phyloP scores from a whole-genome alignment of 495 filamentous ascomycete species.

The Neurospora tetraspora region DNA sequence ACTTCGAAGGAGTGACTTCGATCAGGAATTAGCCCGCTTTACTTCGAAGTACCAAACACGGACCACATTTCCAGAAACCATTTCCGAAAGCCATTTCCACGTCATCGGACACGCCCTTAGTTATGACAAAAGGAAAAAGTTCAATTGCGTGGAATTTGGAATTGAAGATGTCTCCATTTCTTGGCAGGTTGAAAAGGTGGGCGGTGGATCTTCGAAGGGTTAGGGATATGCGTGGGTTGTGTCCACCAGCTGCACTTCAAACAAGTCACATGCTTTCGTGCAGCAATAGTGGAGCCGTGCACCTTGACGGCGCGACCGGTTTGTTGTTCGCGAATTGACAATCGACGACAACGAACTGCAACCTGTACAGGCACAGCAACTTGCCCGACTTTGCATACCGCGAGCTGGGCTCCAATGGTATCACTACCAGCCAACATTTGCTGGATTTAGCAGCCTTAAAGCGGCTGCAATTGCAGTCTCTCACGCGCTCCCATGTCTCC shows the following conservation, averaged over 20 bases:
- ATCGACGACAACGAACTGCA: neutral
- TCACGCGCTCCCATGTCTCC: neutral
- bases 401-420: neutral
- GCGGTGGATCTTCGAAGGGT: too few species aligned
- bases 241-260: too few species aligned
- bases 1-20: too few species aligned
- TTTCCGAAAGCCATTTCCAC: too few species aligned
- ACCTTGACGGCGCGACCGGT: neutral
- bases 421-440: neutral
- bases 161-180: too few species aligned
- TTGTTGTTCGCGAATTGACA: neutral
- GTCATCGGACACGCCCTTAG: too few species aligned
- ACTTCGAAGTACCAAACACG: too few species aligned
- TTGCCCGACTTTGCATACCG: neutral
- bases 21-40: too few species aligned
- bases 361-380: neutral
- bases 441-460: neutral
- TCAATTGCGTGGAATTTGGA: too few species aligned
- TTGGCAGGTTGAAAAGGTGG: too few species aligned
- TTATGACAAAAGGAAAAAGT: too few species aligned
- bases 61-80: too few species aligned
- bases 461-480: neutral
- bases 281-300: neutral
- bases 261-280: neutral
- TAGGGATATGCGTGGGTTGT: neutral